Conservation (phyloP, 2,329 filamentous ascomycete species). For the Xylariaceae sp. region DNA sequence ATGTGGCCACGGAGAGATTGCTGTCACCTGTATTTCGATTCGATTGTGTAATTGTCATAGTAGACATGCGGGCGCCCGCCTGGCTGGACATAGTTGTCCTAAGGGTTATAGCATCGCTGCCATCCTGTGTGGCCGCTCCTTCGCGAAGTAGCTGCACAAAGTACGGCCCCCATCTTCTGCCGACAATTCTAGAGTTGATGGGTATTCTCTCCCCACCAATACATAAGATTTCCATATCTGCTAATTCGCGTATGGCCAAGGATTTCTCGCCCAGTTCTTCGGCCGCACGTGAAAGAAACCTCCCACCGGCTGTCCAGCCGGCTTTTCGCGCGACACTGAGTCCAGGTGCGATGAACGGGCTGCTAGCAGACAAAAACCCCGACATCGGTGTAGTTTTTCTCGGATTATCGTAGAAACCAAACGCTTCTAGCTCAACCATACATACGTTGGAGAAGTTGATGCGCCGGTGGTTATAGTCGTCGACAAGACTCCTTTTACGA, state of each 20-base stretch:
- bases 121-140: slow-evolving; percentile 67
- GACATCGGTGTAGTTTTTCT: slow-evolving; percentile 73
- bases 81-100: slow-evolving; percentile 57
- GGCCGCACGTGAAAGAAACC: slow-evolving; percentile 70
- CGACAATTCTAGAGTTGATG: slow-evolving; percentile 85
- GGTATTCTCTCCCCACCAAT: slow-evolving; percentile 88
- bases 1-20: slow-evolving; percentile 44
- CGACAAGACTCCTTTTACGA: slow-evolving; percentile 85
- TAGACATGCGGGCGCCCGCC: slow-evolving; percentile 68
- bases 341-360: slow-evolving; percentile 55
- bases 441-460: slow-evolving; percentile 98
- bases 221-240: slow-evolving; percentile 95
- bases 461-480: slow-evolving; percentile 95
- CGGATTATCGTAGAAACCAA: slow-evolving; percentile 95
- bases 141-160: slow-evolving; percentile 90
- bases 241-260: slow-evolving; percentile 73
- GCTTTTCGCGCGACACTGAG: slow-evolving; percentile 57
- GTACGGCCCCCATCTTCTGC: slow-evolving; percentile 88
- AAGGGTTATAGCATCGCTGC: slow-evolving; percentile 70
- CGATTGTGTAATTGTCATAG: slow-evolving; percentile 75
- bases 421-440: slow-evolving; percentile 94
- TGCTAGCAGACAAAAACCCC: slow-evolving; percentile 79
- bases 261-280: slow-evolving; percentile 82
- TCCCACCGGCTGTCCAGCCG: slow-evolving; percentile 67
- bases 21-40: slow-evolving; percentile 50